phyloP scores from a whole-genome alignment of 192 early-diverging fungal genomes.

The Backusella circina region DNA sequence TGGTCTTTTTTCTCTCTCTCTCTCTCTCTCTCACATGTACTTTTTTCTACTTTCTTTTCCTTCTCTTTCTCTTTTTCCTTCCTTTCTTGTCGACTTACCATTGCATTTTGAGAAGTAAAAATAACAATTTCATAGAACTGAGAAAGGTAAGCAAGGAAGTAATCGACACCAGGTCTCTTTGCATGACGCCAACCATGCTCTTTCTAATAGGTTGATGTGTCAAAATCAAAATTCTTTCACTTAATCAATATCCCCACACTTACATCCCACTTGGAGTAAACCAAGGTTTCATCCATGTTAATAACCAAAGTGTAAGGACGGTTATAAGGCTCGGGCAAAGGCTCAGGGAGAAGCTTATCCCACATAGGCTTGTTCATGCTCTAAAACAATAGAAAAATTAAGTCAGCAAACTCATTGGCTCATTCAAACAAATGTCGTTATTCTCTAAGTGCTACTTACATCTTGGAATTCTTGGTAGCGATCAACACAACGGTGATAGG shows the following conservation, averaged over 20 bases:
- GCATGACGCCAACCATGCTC: slow-evolving; percentile 96
- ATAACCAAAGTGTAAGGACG: slow-evolving; percentile 92
- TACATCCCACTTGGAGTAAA: slow-evolving; percentile 91
- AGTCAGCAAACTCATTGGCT: slow-evolving; percentile 17
- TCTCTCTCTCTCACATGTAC: not conserved
- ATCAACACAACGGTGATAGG: slow-evolving; percentile 29
- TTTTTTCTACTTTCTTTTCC: not conserved
- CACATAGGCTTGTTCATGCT: slow-evolving; percentile 63
- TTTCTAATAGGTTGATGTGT: slow-evolving; percentile 54
- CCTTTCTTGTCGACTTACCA: slow-evolving; percentile 49
- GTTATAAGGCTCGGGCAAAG: slow-evolving; percentile 79
- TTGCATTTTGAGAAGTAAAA: slow-evolving; percentile 84
- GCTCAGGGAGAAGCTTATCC: slow-evolving; percentile 91
- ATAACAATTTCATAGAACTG: slow-evolving; percentile 95
- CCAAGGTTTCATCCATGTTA: slow-evolving; percentile 91
- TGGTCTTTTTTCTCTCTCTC: not conserved
- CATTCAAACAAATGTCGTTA: slow-evolving; percentile 13
- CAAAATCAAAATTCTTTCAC: not conserved
- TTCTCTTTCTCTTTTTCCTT: not conserved
- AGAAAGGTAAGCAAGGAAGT: slow-evolving; percentile 88
- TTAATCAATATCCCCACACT: slow-evolving; percentile 19
- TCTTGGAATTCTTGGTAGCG: slow-evolving; percentile 26
- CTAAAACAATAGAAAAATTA: slow-evolving; percentile 18
- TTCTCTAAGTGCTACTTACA: slow-evolving; percentile 20
- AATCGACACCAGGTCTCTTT: slow-evolving; percentile 93